These are phyloP conservation scores for Monotropa hypopitys DNA, from an alignment of 179 eudicot species.

Conservation along the genomic window DNA sequence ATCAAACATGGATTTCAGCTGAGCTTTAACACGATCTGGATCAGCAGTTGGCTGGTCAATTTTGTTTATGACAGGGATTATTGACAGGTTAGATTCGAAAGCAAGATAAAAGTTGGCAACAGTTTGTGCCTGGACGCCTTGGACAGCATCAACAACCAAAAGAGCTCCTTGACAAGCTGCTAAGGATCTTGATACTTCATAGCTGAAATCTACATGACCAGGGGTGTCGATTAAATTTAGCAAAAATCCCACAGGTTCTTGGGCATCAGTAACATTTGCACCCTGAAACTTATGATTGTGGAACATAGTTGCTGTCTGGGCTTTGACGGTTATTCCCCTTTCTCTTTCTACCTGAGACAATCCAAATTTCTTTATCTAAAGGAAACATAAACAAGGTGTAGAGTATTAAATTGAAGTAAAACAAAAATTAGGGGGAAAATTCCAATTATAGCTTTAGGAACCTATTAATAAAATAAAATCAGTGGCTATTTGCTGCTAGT, in stretches of 20 bases:
- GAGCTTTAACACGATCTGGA: slow-evolving; percentile 78
- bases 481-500: background rate
- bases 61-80: slow-evolving; percentile 88
- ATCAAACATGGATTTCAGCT: slow-evolving; percentile 86
- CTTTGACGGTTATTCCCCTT: slow-evolving; percentile 96
- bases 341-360: slow-evolving; percentile 79
- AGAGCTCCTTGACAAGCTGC: slow-evolving; percentile 98
- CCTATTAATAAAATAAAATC: background rate
- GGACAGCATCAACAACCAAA: slow-evolving; percentile 92
- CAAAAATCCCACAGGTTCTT: slow-evolving; percentile 29
- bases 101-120: slow-evolving; percentile 97
- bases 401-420: background rate
- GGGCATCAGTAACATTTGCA: slow-evolving; percentile 11
- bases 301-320: slow-evolving; percentile 97
- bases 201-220: slow-evolving; percentile 96
- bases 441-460: background rate
- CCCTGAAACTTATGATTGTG: slow-evolving; percentile 32
- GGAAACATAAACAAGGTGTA: background rate
- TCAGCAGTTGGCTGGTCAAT: slow-evolving; percentile 98
- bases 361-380: slow-evolving; percentile 1
- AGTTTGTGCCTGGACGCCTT: slow-evolving; percentile 96
- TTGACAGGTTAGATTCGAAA: slow-evolving; percentile 68
- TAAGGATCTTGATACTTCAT: slow-evolving; percentile 91
- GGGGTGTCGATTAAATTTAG: slow-evolving; percentile 84
- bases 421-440: background rate